Evolutionary conservation across 345 rosid species (phyloP).

Genomic region (Camelina hispida): DNA sequence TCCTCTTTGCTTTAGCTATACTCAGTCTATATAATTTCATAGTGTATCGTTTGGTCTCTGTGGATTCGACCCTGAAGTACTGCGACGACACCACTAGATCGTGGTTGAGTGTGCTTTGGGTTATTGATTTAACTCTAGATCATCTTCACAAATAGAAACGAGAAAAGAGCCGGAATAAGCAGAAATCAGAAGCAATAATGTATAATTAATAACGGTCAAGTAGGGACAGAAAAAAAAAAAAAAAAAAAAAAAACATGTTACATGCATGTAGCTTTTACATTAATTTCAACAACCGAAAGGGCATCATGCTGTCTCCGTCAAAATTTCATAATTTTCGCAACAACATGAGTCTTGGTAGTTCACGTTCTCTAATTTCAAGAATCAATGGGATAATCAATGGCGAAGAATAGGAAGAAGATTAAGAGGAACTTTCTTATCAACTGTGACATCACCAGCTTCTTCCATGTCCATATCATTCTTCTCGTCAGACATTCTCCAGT

Average conservation of each 20-base stretch:
- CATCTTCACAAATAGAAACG: background rate
- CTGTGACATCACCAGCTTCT: slow-evolving; percentile 20
- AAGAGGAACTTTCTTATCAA: slow-evolving; percentile 32
- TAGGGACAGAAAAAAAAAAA: no score
- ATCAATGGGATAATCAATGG: background rate
- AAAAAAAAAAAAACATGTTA: no score
- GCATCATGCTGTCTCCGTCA: no score
- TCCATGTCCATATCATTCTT: slow-evolving; percentile 21
- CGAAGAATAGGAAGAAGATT: slow-evolving; percentile 28
- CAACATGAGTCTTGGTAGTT: no score
- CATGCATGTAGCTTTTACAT: slow-evolving; percentile 39
- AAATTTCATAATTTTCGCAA: no score
- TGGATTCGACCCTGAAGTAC: no score
- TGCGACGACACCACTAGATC: no score
- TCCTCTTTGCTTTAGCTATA: no score
- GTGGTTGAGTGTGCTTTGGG: no score
- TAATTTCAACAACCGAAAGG: slow-evolving; percentile 13
- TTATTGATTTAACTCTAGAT: no score
- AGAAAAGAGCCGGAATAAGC: background rate
- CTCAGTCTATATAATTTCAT: no score
- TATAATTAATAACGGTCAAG: background rate
- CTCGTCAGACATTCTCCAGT: slow-evolving; percentile 7
- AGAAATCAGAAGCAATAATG: background rate
- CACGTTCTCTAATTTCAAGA: background rate
- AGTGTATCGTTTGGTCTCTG: no score